Percentiles rank a stretch among this genome's conserved stretches.
phyloP scores from a whole-genome alignment of 2,329 filamentous ascomycete genomes.

The Phymatotrichopsis omnivora region DNA sequence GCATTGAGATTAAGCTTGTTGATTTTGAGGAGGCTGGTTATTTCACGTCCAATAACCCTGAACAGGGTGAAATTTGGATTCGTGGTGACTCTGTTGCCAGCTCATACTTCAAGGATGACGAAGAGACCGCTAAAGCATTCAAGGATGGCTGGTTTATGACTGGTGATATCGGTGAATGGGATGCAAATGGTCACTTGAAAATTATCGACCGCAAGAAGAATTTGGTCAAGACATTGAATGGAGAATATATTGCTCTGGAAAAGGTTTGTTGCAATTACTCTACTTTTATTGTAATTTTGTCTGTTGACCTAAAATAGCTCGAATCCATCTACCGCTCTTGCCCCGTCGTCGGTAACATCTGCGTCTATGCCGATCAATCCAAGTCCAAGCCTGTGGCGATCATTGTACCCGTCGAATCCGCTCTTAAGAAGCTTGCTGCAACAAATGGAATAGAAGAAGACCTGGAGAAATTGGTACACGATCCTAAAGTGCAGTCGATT shows the following conservation, averaged over 20 bases:
- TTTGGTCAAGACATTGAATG: constrained; percentile 86
- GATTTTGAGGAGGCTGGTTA: constrained; percentile 86
- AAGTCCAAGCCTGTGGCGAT: constrained; percentile 73
- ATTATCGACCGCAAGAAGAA: constrained; percentile 98
- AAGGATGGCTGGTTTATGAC: constrained; percentile 94
- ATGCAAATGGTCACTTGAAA: constrained; percentile 64
- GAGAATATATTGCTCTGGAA: constrained; percentile 94
- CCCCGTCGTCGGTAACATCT: constrained; percentile 72
- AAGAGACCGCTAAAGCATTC: constrained; percentile 70
- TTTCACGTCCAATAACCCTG: constrained; percentile 56
- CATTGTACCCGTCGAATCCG: constrained; percentile 58
- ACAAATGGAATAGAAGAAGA: constrained; percentile 54
- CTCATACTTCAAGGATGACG: constrained; percentile 74
- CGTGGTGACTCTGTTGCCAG: constrained; percentile 64
- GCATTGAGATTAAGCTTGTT: constrained; percentile 82
- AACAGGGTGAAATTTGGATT: constrained; percentile 86
- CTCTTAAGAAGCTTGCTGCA: constrained; percentile 50
- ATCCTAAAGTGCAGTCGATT: constrained; percentile 52
- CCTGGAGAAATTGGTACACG: constrained; percentile 57
- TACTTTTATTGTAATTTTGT: neutral
- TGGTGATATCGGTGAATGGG: constrained; percentile 88
- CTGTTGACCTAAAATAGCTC: constrained; percentile 44
- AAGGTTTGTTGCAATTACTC: constrained; percentile 38
- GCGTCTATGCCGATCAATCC: constrained; percentile 68
- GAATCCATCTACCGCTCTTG: constrained; percentile 81